Evolutionary conservation across 78 protist species (phyloP).

Genomic region (Isochrysis galbana): DNA sequence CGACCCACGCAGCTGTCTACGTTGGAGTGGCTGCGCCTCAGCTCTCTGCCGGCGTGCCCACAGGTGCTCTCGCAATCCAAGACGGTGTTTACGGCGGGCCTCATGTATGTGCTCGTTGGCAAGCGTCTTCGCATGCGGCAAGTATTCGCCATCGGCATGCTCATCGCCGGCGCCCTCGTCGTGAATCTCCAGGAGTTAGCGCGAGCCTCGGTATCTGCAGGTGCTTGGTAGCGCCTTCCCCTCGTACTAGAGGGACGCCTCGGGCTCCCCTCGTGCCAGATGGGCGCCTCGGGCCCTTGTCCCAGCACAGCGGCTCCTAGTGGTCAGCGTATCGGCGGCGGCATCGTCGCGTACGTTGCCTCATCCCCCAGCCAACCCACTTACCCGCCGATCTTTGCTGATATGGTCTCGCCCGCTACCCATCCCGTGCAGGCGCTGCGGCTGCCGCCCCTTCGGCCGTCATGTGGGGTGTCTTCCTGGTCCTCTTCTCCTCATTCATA

Average conservation of each 20-base stretch:
- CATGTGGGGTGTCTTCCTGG: background rate
- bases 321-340: background rate
- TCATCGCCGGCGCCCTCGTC: background rate
- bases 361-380: background rate
- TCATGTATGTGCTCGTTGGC: background rate
- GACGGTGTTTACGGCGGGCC: slow-evolving; percentile 13
- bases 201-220: background rate
- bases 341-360: background rate
- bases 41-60: too few species aligned
- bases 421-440: background rate
- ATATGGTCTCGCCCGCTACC: background rate
- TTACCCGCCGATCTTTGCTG: background rate
- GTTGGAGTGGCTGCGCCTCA: too few species aligned
- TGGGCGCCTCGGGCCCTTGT: background rate
- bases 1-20: too few species aligned
- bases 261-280: background rate
- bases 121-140: background rate
- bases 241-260: too few species aligned
- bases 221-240: too few species aligned
- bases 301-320: background rate
- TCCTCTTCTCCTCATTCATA: background rate
- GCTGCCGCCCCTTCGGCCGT: background rate
- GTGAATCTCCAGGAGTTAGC: background rate
- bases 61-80: slow-evolving; percentile 23
- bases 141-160: background rate